phyloP scores from a whole-genome alignment of 495 filamentous ascomycete species.

The Bacidia gigantensis region DNA sequence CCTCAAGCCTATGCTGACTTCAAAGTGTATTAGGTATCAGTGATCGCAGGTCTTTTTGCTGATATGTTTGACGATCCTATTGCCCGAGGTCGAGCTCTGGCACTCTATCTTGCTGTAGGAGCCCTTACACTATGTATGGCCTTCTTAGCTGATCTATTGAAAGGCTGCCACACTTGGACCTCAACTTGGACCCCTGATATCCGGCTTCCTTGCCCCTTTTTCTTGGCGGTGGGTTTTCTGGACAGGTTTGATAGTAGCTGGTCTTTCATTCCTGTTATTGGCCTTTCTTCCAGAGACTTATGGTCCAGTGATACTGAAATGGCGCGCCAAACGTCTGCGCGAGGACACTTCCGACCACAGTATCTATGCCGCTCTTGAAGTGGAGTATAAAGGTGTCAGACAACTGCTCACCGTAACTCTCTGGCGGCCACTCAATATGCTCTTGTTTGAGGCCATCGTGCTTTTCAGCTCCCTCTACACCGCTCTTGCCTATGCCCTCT shows the following conservation, averaged over 20 bases:
- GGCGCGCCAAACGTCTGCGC: conserved; percentile 49
- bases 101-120: conserved; percentile 56
- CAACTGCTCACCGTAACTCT: conserved; percentile 32
- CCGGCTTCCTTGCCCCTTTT: conserved; percentile 45
- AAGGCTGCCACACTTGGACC: conserved; percentile 55
- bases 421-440: conserved; percentile 35
- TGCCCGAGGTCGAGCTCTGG: conserved; percentile 53
- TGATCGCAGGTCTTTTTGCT: conserved; percentile 60
- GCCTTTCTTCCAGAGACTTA: conserved; percentile 52
- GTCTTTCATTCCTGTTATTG: conserved; percentile 31
- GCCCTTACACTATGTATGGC: background rate
- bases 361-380: conserved; percentile 32
- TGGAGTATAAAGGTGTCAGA: conserved; percentile 32
- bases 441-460: conserved; percentile 46
- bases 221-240: conserved; percentile 57
- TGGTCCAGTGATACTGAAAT: conserved; percentile 52
- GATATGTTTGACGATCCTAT: conserved; percentile 51
- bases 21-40: too few relatives aligned
- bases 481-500: conserved; percentile 55
- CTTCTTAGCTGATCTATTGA: conserved; percentile 3
- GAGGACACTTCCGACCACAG: conserved; percentile 44
- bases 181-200: conserved; percentile 52
- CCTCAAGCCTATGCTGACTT: too few relatives aligned
- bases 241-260: conserved; percentile 45
- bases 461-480: conserved; percentile 54